Base-by-base conservation (phyloP, 176 grass and related monocot species). In the Eragrostis nindensis region DNA sequence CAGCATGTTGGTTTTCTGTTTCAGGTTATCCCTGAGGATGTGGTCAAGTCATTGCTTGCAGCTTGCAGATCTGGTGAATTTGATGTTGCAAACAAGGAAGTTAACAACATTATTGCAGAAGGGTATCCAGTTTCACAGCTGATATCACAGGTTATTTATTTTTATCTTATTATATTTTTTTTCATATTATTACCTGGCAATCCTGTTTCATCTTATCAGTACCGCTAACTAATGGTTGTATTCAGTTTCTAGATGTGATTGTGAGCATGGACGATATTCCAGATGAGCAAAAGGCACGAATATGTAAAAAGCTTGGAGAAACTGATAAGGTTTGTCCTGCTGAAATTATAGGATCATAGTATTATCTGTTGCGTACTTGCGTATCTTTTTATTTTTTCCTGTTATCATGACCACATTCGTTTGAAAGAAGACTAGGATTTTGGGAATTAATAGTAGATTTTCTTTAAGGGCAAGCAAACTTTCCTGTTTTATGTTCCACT, bases 101-200 rank as follows among this genome's bases (percentile, higher is more conserved):
- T 95, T 44, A 89, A 32, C 78, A 93, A 91, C 56, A 88, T 99
- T 77, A 99, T 99, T 71, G 92, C 90, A 7, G 96, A 99, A 74
- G 96, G 96, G 73, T 99, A 95, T 88, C 90, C 96, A 38, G 96
- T 95, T 69, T 99, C 96, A 52, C 96, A 95, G 85, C 66, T 95
- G 80, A 85, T 99, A 39, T 89, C 72, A 53, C 96, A 99, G 90
- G 96, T 95, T 29, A 65, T 60, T 5, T 80, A 4, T 82, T 54
- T 44, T 73, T 66, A 1, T 14, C 10, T 49, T 65, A 12, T n/a
- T n/a, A n/a, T n/a, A n/a, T n/a, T n/a, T n/a, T n/a, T n/a, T n/a
- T n/a, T n/a, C n/a, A n/a, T n/a, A n/a, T n/a, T n/a, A n/a, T n/a
- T 62, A 44, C 45, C 55, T 83, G 15, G 24, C 43, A 8, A 24